Conservation (phyloP, 2,329 filamentous ascomycete genomes). For the Pseudocercospora macadamiae region DNA sequence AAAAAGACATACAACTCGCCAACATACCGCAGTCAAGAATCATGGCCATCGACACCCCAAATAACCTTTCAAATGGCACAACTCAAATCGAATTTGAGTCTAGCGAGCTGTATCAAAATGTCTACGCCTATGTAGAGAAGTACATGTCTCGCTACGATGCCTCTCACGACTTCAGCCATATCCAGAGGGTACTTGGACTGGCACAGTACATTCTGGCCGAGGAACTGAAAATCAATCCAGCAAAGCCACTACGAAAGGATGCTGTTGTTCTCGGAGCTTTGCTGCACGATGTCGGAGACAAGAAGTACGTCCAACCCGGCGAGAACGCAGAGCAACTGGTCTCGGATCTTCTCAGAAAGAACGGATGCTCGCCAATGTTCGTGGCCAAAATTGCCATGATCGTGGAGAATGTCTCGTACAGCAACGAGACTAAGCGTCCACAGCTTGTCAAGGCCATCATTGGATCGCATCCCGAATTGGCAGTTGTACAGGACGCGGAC, state of each 20-base stretch:
- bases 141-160: conserved; percentile 81
- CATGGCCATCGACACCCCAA: conserved; percentile 1
- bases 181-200: conserved; percentile 76
- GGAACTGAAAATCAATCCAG: conserved; percentile 30
- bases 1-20: background rate
- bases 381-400: conserved; percentile 71
- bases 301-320: conserved; percentile 67
- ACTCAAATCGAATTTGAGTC: conserved; percentile 31
- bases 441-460: conserved; percentile 63
- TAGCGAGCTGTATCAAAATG: conserved; percentile 35
- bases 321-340: conserved; percentile 62
- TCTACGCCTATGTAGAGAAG: conserved; percentile 63
- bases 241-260: conserved; percentile 32
- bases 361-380: conserved; percentile 61
- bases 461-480: conserved; percentile 70
- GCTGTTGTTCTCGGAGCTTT: conserved; percentile 47
- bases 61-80: background rate
- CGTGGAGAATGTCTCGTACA: conserved; percentile 77
- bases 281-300: conserved; percentile 87
- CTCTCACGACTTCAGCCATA: conserved; percentile 86
- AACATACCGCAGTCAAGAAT: background rate
- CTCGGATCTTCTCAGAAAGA: conserved; percentile 56
- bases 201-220: conserved; percentile 64
- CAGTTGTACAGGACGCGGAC: conserved; percentile 89
- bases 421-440: conserved; percentile 70